phyloP scores from a whole-genome alignment of 805 yeast species.

The Wickerhamiella dianesei region DNA sequence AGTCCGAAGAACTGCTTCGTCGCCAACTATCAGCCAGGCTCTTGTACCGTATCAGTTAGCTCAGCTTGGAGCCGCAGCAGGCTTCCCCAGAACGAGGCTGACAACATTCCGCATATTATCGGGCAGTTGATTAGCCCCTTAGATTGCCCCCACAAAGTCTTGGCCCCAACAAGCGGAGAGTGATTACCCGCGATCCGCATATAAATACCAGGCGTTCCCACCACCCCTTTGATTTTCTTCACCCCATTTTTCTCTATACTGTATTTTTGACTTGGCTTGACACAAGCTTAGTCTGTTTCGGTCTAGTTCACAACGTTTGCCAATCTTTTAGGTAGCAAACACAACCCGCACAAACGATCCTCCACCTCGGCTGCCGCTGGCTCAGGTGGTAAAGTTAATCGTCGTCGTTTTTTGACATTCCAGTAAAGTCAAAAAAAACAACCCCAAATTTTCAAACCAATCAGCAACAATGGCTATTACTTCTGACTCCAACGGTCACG shows the following conservation, averaged over 20 bases:
- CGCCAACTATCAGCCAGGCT: too few species aligned
- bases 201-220: neutral
- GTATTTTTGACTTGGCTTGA: neutral
- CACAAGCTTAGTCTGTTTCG: conserved; percentile 6
- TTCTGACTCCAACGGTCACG: neutral
- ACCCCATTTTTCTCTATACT: conserved; percentile 1
- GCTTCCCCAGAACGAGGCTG: too few species aligned
- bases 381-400: conserved; percentile 23
- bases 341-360: conserved; percentile 30
- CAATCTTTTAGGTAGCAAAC: conserved; percentile 30
- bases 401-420: conserved; percentile 1
- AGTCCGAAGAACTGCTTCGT: too few species aligned
- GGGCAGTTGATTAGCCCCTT: too few species aligned
- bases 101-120: too few species aligned
- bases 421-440: conserved; percentile 6
- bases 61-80: too few species aligned
- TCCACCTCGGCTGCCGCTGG: conserved; percentile 31
- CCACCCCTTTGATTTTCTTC: neutral
- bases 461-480: neutral
- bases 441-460: conserved; percentile 4
- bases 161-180: neutral
- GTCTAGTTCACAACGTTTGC: conserved; percentile 27
- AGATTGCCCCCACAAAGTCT: too few species aligned
- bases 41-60: too few species aligned
- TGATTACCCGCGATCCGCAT: conserved; percentile 2